These are phyloP conservation scores for Candida sojae DNA, from an alignment of 1,139 yeast species.

Conservation along the genomic window DNA sequence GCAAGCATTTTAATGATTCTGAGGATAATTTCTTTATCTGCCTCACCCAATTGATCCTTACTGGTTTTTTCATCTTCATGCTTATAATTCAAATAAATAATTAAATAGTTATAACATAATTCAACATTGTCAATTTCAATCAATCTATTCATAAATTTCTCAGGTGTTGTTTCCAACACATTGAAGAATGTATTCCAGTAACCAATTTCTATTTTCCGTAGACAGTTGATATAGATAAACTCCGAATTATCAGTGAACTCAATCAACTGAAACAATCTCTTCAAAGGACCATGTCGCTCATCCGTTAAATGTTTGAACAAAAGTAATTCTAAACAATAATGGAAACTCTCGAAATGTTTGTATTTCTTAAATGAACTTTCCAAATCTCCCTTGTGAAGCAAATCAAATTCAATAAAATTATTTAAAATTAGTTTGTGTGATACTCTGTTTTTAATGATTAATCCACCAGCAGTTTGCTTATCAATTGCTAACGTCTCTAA, in stretches of 20 bases:
- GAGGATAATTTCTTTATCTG: conserved; percentile 36
- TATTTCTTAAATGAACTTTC: conserved; percentile 26
- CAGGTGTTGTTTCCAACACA: conserved; percentile 37
- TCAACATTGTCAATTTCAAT: conserved; percentile 37
- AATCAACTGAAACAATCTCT: conserved; percentile 30
- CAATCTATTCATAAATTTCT: conserved; percentile 39
- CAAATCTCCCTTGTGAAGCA: conserved; percentile 24
- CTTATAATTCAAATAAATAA: conserved; percentile 43
- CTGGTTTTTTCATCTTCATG: conserved; percentile 27
- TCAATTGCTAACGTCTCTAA: conserved; percentile 29
- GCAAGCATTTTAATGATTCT: conserved; percentile 38
- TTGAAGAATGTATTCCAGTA: conserved; percentile 43
- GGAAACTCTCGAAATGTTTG: conserved; percentile 30
- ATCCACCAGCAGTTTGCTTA: conserved; percentile 17
- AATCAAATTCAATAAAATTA: conserved; percentile 41
- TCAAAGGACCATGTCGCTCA: conserved; percentile 16
- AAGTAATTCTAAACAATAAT: conserved; percentile 43
- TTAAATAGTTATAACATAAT: conserved; percentile 44
- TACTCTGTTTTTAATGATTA: conserved; percentile 27
- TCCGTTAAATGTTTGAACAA: conserved; percentile 37
- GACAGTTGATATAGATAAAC: conserved; percentile 40
- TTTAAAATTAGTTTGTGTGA: conserved; percentile 38
- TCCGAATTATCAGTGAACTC: conserved; percentile 29
- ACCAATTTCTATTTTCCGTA: conserved; percentile 44
- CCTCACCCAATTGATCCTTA: conserved; percentile 22